A percentile compares a stretch with the other conserved stretches of the same genome.
These are phyloP conservation scores for Aspergillus bertholletiae DNA, from an alignment of 495 filamentous ascomycete genomes.

Conservation along the genomic window DNA sequence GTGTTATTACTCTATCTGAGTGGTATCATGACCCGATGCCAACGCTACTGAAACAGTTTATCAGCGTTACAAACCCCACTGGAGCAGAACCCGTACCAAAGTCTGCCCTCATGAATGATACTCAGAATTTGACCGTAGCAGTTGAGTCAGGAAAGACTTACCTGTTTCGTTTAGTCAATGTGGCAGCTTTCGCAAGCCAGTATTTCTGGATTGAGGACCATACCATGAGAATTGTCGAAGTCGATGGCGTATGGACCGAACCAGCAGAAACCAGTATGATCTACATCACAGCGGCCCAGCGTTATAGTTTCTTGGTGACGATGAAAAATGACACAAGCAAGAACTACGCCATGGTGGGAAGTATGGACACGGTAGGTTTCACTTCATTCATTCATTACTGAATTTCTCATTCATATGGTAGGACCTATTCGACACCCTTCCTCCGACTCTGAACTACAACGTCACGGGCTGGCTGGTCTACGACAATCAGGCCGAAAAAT, in stretches of 20 bases:
- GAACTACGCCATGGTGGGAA: slow-evolving; percentile 63
- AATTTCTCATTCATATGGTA: background rate
- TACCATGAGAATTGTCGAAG: slow-evolving; percentile 55
- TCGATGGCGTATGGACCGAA: slow-evolving; percentile 53
- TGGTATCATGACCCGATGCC: slow-evolving; percentile 54
- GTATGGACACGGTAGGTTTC: slow-evolving; percentile 22
- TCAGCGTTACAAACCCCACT: slow-evolving; percentile 47
- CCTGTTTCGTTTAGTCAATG: slow-evolving; percentile 72
- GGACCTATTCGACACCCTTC: slow-evolving; percentile 28
- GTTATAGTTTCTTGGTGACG: slow-evolving; percentile 65
- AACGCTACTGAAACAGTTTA: slow-evolving; percentile 39
- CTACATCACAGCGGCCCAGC: slow-evolving; percentile 66
- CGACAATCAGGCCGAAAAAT: slow-evolving; percentile 49
- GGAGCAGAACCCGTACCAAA: slow-evolving; percentile 53
- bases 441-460: slow-evolving; percentile 53
- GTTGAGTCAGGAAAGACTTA: slow-evolving; percentile 77
- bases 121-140: slow-evolving; percentile 49
- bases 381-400: background rate
- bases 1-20: slow-evolving; percentile 62
- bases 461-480: slow-evolving; percentile 79
- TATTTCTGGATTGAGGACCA: slow-evolving; percentile 80
- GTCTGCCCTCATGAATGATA: slow-evolving; percentile 55
- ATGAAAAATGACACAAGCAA: slow-evolving; percentile 57
- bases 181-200: slow-evolving; percentile 68
- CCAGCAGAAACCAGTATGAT: slow-evolving; percentile 56